These are phyloP conservation scores for Saturnispora diversa DNA, from an alignment of 805 yeast species.

Conservation along the genomic window DNA sequence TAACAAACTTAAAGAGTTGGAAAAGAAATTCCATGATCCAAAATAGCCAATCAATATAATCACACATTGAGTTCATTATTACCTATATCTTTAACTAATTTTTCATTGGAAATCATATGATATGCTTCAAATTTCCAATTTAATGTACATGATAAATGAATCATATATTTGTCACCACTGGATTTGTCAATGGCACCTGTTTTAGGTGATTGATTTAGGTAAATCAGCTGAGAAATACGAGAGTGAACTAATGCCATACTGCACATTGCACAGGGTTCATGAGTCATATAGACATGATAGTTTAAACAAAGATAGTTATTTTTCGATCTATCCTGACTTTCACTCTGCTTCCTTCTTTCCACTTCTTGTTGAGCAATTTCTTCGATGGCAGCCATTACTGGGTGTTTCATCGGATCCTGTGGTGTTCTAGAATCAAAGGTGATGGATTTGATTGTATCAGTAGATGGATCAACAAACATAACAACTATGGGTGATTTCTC, in stretches of 20 bases:
- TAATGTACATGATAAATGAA: constrained; percentile 66
- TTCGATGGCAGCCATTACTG: constrained; percentile 65
- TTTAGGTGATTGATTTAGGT: constrained; percentile 37
- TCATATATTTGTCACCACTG: constrained; percentile 60
- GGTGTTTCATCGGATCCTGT: constrained; percentile 55
- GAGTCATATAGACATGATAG: constrained; percentile 76
- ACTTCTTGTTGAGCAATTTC: constrained; percentile 52
- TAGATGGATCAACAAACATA: constrained; percentile 52
- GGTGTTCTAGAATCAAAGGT: constrained; percentile 34
- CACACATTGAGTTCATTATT: constrained; percentile 21
- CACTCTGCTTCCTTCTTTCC: constrained; percentile 27
- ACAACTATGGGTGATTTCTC: constrained; percentile 42
- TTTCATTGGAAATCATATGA: constrained; percentile 15
- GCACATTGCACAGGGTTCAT: constrained; percentile 97
- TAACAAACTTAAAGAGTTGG: neutral
- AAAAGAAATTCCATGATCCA: too few relatives aligned
- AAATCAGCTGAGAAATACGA: constrained; percentile 62
- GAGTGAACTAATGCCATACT: constrained; percentile 94
- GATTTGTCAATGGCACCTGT: constrained; percentile 50
- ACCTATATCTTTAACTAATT: constrained; percentile 16
- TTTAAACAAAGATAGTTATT: constrained; percentile 63
- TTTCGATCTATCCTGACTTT: constrained; percentile 6
- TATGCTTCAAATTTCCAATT: constrained; percentile 74
- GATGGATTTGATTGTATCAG: constrained; percentile 33
- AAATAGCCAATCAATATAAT: too few relatives aligned